Base-by-base conservation (phyloP, 176 grass and related monocot species). In the Alloteropsis semialata region DNA sequence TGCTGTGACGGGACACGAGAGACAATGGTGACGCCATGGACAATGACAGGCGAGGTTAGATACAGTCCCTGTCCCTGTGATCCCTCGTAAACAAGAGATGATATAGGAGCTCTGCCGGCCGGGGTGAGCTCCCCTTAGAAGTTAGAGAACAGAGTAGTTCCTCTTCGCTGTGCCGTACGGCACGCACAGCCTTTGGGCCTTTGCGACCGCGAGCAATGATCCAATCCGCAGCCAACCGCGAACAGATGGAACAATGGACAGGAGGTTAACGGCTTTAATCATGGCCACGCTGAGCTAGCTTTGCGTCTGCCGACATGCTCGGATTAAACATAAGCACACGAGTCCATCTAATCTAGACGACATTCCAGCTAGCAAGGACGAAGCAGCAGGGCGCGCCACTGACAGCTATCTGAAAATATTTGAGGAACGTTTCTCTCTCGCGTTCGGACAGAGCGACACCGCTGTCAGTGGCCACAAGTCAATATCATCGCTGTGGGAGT, bases 241-340 rank as follows among this genome's bases (percentile, higher is more conserved):
- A 33, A 46, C 82, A 46, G 44, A 25, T 5, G 15, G 4, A 12
- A 4, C 9, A 12, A 4, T 5, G 15, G 63, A 5, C 39, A n/a
- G 39, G 39, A 80, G 44, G 17, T 67, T 44, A 78, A 22, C 30
- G 32, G 16, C 39, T 85, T 15, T 77, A 78, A 78, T 69, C 74
- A 69, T 68, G 64, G 7, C 5, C 38, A 10, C 66, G 12, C 15
- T 17, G 9, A 15, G 9, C 58, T 79, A 15, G 9, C 58, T 79
- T 72, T 53, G 32, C 66, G 16, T 38, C 66, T 72, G 75, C 55
- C 66, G 76, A 79, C 84, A 79, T 29, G 75, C 32, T 63, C 41
- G 41, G 4, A 16, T 15, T 46, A 18, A 63, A 38, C 71, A 56
- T 61, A 61, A 85, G 83, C 54, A 15, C 65, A 79, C 54, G 42